These are phyloP conservation scores for Penicillium psychrosexuale DNA, from an alignment of 2,329 filamentous ascomycete species.

Conservation along the genomic window DNA sequence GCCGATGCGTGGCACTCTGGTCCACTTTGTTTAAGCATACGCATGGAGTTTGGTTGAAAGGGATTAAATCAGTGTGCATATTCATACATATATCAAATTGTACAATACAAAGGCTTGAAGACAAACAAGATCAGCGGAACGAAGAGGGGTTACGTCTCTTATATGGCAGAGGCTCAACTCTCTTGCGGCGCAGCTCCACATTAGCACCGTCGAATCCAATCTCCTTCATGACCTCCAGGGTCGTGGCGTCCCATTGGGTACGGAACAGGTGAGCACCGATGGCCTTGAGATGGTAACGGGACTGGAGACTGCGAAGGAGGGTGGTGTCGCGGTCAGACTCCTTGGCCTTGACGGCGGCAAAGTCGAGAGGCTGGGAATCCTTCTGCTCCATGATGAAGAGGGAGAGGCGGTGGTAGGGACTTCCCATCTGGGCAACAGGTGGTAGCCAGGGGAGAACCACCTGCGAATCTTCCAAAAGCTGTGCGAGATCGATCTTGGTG, in stretches of 20 bases:
- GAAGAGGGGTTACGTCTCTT: conserved; percentile 55
- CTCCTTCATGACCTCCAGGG: conserved; percentile 79
- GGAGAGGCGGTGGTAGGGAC: conserved; percentile 83
- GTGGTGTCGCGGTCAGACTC: conserved; percentile 62
- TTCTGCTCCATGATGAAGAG: conserved; percentile 81
- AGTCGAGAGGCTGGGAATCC: conserved; percentile 58
- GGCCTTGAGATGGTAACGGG: conserved; percentile 65
- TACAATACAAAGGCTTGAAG: conserved; percentile 38
- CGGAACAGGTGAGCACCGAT: conserved; percentile 88
- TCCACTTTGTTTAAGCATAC: conserved; percentile 16
- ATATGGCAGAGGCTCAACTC: conserved; percentile 65
- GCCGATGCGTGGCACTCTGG: not conserved
- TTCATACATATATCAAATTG: conserved; percentile 43
- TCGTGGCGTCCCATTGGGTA: conserved; percentile 83
- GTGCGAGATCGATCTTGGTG: conserved; percentile 63
- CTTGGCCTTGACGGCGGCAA: conserved; percentile 54
- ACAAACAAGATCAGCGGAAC: conserved; percentile 38
- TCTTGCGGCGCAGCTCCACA: conserved; percentile 79
- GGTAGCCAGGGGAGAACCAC: conserved; percentile 78
- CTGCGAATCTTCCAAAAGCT: conserved; percentile 60
- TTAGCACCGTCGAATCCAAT: conserved; percentile 71
- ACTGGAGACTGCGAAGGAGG: conserved; percentile 69
- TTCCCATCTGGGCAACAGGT: conserved; percentile 82
- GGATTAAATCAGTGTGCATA: conserved; percentile 32
- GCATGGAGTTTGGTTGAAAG: conserved; percentile 28